phyloP scores from a whole-genome alignment of 116 monocot genomes.

The Cymodocea nodosa region DNA sequence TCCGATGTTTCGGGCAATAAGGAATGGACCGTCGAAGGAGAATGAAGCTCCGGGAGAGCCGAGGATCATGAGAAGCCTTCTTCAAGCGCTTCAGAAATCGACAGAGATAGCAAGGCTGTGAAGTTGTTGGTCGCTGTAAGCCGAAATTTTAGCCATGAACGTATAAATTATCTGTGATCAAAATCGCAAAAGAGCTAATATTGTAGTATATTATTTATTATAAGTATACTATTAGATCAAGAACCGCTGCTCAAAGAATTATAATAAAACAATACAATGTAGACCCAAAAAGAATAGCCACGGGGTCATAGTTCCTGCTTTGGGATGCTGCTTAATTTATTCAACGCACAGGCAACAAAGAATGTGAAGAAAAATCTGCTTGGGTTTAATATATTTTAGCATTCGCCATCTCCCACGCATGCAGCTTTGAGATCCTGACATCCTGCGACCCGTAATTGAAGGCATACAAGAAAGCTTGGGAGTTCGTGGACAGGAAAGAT shows the following conservation, averaged over 20 bases:
- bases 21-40: constrained; percentile 51
- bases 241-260: too few relatives aligned
- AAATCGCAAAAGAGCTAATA: background rate
- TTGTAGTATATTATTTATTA: background rate
- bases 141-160: background rate
- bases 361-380: background rate
- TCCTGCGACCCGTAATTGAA: too few relatives aligned
- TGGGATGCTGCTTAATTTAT: too few relatives aligned
- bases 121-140: background rate
- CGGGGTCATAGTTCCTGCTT: too few relatives aligned
- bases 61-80: constrained; percentile 86
- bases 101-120: constrained; percentile 37
- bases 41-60: constrained; percentile 56
- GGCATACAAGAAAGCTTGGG: too few relatives aligned
- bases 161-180: background rate
- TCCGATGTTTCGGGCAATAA: constrained; percentile 57
- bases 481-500: too few relatives aligned
- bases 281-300: background rate
- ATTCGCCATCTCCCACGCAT: too few relatives aligned
- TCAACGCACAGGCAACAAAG: background rate
- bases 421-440: too few relatives aligned
- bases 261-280: background rate
- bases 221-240: too few relatives aligned
- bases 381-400: background rate
- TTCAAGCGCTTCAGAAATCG: constrained; percentile 64